Conservation (phyloP, 2,329 filamentous ascomycete species). For the Fusarium secorum region DNA sequence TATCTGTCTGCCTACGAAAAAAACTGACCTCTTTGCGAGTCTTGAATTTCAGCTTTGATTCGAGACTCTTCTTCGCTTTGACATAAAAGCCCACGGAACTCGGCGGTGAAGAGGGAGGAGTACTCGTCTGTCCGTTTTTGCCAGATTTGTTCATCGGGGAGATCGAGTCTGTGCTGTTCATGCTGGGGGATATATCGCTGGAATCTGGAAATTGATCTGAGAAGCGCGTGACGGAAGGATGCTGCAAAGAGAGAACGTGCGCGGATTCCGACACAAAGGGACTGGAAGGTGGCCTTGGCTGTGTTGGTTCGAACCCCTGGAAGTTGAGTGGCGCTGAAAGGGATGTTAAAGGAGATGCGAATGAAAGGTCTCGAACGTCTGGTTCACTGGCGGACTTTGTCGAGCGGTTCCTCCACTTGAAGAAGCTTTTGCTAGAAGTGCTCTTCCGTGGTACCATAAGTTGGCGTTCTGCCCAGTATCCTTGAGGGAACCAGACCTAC, state of each 20-base stretch:
- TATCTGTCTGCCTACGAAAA: not conserved
- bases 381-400: conserved; percentile 49
- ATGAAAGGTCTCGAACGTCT: conserved; percentile 33
- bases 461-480: conserved; percentile 69
- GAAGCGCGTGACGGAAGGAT: conserved; percentile 26
- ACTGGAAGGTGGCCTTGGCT: conserved; percentile 43
- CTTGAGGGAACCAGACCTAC: conserved; percentile 70
- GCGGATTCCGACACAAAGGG: conserved; percentile 58
- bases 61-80: conserved; percentile 39
- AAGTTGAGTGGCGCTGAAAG: conserved; percentile 21
- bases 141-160: conserved; percentile 2
- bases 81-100: conserved; percentile 15
- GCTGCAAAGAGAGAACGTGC: conserved; percentile 58
- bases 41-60: conserved; percentile 30
- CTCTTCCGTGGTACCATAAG: conserved; percentile 42
- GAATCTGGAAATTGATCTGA: conserved; percentile 14
- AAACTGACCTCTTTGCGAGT: conserved; percentile 20
- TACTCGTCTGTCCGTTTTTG: not conserved
- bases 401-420: conserved; percentile 53
- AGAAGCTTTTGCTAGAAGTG: conserved; percentile 47
- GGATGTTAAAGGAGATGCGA: conserved; percentile 40
- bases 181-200: not conserved
- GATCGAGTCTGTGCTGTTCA: conserved; percentile 4
- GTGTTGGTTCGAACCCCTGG: conserved; percentile 16
- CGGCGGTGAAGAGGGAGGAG: not conserved